Evolutionary conservation across 2,329 filamentous ascomycete genomes (phyloP).

Genomic region (Aurifilum marmelostoma): DNA sequence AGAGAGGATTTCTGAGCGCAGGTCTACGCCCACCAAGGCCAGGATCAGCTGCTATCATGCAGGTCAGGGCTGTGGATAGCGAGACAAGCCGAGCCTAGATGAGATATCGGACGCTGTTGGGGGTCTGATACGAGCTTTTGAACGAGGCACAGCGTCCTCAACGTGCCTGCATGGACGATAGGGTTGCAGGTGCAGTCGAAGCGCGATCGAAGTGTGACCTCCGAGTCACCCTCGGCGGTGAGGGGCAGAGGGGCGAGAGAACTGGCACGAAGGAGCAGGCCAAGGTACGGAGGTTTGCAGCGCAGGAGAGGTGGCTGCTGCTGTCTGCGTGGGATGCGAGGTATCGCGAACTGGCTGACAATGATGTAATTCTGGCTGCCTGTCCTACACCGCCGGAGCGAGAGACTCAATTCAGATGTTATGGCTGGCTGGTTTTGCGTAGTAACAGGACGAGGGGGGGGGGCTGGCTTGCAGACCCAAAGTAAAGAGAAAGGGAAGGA

Average conservation of each 20-base stretch:
- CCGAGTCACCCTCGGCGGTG: background rate
- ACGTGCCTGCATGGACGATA: background rate
- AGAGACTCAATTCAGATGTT: slow-evolving; percentile 9
- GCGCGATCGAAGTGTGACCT: background rate
- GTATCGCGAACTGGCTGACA: slow-evolving; percentile 6
- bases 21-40: slow-evolving; percentile 11
- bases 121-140: slow-evolving; percentile 8
- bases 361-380: slow-evolving; percentile 19
- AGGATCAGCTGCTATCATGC: background rate
- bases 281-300: background rate
- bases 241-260: background rate
- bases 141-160: background rate
- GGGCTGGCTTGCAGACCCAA: background rate
- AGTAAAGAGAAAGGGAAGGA: background rate
- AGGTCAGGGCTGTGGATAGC: background rate
- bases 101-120: background rate
- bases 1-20: slow-evolving; percentile 2
- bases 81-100: background rate
- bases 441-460: background rate
- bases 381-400: slow-evolving; percentile 27
- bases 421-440: slow-evolving; percentile 11
- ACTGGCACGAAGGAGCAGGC: background rate
- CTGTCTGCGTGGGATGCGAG: slow-evolving; percentile 5
- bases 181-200: background rate
- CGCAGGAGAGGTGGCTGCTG: background rate